phyloP scores from a whole-genome alignment of 108 stramenopile species.

The Parietichytrium sp. region DNA sequence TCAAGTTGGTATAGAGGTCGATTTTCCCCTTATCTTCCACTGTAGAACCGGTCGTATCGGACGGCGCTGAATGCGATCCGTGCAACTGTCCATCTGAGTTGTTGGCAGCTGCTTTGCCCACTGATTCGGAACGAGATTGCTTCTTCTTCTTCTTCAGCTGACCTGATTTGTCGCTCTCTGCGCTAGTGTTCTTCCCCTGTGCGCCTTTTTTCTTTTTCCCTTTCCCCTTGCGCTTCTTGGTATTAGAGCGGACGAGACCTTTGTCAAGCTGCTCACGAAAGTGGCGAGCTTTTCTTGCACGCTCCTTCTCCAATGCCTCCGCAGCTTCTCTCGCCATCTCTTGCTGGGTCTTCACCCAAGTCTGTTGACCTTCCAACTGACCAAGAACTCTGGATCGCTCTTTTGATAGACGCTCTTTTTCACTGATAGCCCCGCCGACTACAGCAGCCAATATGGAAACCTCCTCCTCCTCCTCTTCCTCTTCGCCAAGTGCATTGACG shows the following conservation, averaged over 20 bases:
- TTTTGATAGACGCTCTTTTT: too few relatives aligned
- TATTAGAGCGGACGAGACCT: background rate
- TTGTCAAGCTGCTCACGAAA: background rate
- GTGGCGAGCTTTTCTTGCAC: conserved; percentile 31
- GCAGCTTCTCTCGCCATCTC: conserved; percentile 32
- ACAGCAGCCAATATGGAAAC: background rate
- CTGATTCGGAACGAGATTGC: too few relatives aligned
- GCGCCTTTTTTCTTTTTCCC: background rate
- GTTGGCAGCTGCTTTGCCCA: too few relatives aligned
- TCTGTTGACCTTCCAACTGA: background rate
- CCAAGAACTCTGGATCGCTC: background rate
- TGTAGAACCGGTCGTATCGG: background rate
- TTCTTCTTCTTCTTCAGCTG: too few relatives aligned
- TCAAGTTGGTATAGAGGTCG: background rate
- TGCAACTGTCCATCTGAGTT: too few relatives aligned
- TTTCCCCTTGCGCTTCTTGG: background rate
- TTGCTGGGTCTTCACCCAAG: conserved; percentile 16
- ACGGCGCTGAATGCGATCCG: too few relatives aligned
- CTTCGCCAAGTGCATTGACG: too few relatives aligned
- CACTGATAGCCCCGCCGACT: background rate
- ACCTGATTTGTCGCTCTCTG: too few relatives aligned
- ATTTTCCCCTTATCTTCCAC: background rate
- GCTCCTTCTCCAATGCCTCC: background rate
- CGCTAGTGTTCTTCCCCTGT: background rate
- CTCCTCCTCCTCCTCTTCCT: background rate